These are phyloP conservation scores for Circinella umbellata DNA, from an alignment of 371 early-diverging fungal species.

Conservation along the genomic window DNA sequence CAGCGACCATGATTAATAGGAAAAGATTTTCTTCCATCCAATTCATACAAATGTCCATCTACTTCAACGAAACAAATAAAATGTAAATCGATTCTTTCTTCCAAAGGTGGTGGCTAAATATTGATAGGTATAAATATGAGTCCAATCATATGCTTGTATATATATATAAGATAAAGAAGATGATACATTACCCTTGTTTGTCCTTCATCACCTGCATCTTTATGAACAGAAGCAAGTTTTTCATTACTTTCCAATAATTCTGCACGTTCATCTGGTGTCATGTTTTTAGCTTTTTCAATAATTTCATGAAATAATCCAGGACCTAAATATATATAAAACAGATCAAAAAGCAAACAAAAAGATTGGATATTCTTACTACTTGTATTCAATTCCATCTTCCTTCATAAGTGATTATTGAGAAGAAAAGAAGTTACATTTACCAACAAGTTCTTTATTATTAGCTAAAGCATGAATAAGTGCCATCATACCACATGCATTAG, in stretches of 20 bases:
- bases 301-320: slow-evolving; percentile 63
- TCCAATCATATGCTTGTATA: neutral
- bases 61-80: slow-evolving; percentile 77
- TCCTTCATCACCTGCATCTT: slow-evolving; percentile 61
- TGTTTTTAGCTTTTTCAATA: slow-evolving; percentile 53
- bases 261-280: slow-evolving; percentile 71
- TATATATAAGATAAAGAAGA: neutral
- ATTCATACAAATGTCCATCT: slow-evolving; percentile 77
- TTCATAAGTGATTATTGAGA: neutral
- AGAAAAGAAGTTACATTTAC: slow-evolving; percentile 17
- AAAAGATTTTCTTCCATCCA: slow-evolving; percentile 79
- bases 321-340: too few relatives aligned
- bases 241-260: slow-evolving; percentile 59
- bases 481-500: slow-evolving; percentile 90
- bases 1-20: slow-evolving; percentile 84
- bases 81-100: slow-evolving; percentile 77
- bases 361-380: neutral
- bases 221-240: slow-evolving; percentile 58
- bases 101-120: slow-evolving; percentile 61
- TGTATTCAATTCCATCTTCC: neutral
- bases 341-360: too few relatives aligned
- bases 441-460: slow-evolving; percentile 51
- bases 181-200: slow-evolving; percentile 64
- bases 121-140: neutral
- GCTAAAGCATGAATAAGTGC: slow-evolving; percentile 72